These are phyloP conservation scores for Nemania abortiva DNA, from an alignment of 2,329 filamentous ascomycete genomes.

Conservation along the genomic window DNA sequence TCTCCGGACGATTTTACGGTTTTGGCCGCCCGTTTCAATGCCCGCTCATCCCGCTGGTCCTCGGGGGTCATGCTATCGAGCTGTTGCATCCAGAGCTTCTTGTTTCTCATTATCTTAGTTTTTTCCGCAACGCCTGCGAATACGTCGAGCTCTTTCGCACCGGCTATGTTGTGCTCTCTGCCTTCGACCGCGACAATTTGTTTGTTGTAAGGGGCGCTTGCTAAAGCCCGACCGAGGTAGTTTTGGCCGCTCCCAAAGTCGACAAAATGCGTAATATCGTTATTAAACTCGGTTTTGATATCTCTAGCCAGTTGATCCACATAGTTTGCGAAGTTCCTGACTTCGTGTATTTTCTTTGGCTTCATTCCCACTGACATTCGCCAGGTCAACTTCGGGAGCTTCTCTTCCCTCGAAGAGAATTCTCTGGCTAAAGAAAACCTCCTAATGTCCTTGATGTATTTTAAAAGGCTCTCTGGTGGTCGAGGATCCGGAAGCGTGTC, in stretches of 20 bases:
- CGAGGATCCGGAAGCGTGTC: constrained; percentile 51
- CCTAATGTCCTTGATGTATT: constrained; percentile 79
- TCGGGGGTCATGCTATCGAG: constrained; percentile 58
- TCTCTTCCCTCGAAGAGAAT: constrained; percentile 61
- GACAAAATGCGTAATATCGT: constrained; percentile 83
- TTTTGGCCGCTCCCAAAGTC: constrained; percentile 98
- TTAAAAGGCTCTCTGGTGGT: constrained; percentile 70
- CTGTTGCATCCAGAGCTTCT: constrained; percentile 77
- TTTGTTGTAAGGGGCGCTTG: constrained; percentile 85
- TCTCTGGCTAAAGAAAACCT: constrained; percentile 74
- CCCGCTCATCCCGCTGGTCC: constrained; percentile 58
- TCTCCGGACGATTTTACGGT: constrained; percentile 49
- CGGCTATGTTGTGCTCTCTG: constrained; percentile 84
- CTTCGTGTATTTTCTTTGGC: constrained; percentile 94
- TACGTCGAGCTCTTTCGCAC: constrained; percentile 87
- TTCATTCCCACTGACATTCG: constrained; percentile 92
- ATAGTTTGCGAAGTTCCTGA: constrained; percentile 89
- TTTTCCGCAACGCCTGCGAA: constrained; percentile 80
- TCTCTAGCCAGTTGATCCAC: constrained; percentile 71
- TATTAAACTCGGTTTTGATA: constrained; percentile 68
- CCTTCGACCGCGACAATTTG: constrained; percentile 93
- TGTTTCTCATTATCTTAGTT: constrained; percentile 81
- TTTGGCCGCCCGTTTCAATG: constrained; percentile 53
- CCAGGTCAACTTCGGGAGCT: constrained; percentile 71
- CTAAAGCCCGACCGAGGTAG: constrained; percentile 89